Conservation (phyloP, 176 grass and related monocot species). For the Carex kokanica region DNA sequence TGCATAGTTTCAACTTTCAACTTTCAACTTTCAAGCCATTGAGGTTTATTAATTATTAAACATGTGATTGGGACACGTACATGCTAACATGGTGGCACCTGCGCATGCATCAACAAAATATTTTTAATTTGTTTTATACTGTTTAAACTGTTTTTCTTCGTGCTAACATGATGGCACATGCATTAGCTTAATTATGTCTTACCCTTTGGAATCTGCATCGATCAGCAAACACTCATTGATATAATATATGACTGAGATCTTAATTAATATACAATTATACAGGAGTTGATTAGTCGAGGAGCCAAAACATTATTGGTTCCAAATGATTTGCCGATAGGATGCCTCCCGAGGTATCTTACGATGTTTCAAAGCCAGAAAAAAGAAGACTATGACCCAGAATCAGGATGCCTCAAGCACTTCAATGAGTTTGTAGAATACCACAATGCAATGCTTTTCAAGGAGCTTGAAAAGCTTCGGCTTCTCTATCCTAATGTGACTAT, state of each 20-base stretch:
- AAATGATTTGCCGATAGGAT: slow-evolving; percentile 83
- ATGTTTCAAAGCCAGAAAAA: slow-evolving; percentile 55
- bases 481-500: slow-evolving; percentile 46
- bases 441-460: slow-evolving; percentile 48
- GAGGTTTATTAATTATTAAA: too few species aligned
- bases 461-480: slow-evolving; percentile 46
- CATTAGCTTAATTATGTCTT: too few species aligned
- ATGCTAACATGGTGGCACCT: too few species aligned
- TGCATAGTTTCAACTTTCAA: too few species aligned
- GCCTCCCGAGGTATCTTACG: slow-evolving; percentile 53
- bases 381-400: slow-evolving; percentile 67
- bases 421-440: slow-evolving; percentile 79
- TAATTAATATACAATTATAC: slow-evolving; percentile 4
- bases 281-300: slow-evolving; percentile 77
- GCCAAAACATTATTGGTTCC: slow-evolving; percentile 79
- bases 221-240: not conserved
- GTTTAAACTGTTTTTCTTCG: not conserved
- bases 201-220: not conserved
- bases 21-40: too few species aligned
- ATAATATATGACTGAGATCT: too few species aligned
- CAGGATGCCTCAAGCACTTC: slow-evolving; percentile 74
- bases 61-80: not conserved
- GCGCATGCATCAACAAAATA: too few species aligned
- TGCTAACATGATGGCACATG: too few species aligned
- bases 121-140: too few species aligned